A percentile compares a stretch with the other conserved stretches of the same genome.
These are phyloP conservation scores for Tetrastigma voinierianum DNA, from an alignment of 164 flowering plant genomes.

Conservation along the genomic window DNA sequence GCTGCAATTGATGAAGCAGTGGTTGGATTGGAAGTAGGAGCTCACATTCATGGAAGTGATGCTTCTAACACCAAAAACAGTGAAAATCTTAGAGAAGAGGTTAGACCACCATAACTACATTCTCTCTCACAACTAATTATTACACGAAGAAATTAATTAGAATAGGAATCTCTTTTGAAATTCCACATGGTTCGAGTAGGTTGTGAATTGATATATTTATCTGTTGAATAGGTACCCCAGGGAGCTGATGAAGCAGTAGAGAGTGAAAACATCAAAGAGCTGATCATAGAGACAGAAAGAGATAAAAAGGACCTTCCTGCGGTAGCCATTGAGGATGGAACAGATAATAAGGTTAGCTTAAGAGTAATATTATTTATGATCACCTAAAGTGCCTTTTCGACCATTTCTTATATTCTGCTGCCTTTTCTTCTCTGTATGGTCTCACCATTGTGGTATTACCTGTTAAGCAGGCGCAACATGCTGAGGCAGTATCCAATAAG, in stretches of 20 bases:
- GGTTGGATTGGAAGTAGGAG: too few relatives aligned
- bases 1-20: too few relatives aligned
- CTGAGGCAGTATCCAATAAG: not conserved
- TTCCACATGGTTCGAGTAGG: too few relatives aligned
- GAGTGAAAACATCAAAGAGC: slow-evolving; percentile 18
- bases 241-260: slow-evolving; percentile 17
- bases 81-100: too few relatives aligned
- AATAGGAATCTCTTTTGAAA: too few relatives aligned
- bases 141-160: too few relatives aligned
- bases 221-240: slow-evolving; percentile 14
- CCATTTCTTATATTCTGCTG: not conserved
- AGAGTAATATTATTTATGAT: too few relatives aligned
- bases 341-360: slow-evolving; percentile 21
- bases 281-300: slow-evolving; percentile 14
- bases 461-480: slow-evolving; percentile 10
- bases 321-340: slow-evolving; percentile 13
- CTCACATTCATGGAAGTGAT: too few relatives aligned
- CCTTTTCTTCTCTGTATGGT: not conserved
- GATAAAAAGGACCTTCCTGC: slow-evolving; percentile 2
- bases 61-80: too few relatives aligned
- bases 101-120: too few relatives aligned
- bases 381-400: too few relatives aligned
- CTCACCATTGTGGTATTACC: not conserved
- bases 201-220: not conserved
- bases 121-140: too few relatives aligned